Conservation (phyloP, 257 asterid genomes). For the Dorcoceras hygrometricum region DNA sequence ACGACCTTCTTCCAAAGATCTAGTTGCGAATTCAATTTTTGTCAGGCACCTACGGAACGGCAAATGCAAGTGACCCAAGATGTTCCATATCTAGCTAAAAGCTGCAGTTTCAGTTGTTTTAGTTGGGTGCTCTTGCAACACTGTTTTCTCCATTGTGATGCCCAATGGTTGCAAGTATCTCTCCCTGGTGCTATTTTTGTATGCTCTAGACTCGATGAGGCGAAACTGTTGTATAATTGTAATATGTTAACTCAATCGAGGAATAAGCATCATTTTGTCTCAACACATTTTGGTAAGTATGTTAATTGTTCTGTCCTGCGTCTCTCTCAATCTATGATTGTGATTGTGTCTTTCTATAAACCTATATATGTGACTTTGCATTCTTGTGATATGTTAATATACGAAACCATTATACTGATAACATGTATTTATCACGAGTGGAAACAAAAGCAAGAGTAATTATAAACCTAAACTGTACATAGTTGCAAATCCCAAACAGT, state of each 20-base stretch:
- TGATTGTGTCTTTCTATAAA: too few species aligned
- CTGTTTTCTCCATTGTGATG: constrained; percentile 25
- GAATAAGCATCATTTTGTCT: constrained; percentile 3
- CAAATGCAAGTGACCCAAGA: constrained; percentile 27
- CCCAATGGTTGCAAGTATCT: constrained; percentile 32
- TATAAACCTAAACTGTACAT: too few species aligned
- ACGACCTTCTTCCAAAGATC: constrained; percentile 74
- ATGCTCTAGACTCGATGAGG: constrained; percentile 26
- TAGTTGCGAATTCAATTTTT: constrained; percentile 61
- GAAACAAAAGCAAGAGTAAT: too few species aligned
- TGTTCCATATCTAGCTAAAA: too few species aligned
- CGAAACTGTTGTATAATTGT: constrained; percentile 23
- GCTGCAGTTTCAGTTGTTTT: constrained; percentile 10
- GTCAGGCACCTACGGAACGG: constrained; percentile 36
- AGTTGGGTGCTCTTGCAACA: constrained; percentile 8
- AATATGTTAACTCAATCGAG: too few species aligned
- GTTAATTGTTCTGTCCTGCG: too few species aligned
- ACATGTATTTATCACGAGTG: too few species aligned
- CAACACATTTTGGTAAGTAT: neutral
- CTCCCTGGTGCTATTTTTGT: constrained; percentile 49
- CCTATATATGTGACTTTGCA: too few species aligned
- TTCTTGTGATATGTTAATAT: too few species aligned
- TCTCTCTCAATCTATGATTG: too few species aligned
- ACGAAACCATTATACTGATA: too few species aligned
- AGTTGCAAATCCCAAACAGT: too few species aligned